Conservation (phyloP, 2,329 filamentous ascomycete genomes). For the Alternaria gansuensis region DNA sequence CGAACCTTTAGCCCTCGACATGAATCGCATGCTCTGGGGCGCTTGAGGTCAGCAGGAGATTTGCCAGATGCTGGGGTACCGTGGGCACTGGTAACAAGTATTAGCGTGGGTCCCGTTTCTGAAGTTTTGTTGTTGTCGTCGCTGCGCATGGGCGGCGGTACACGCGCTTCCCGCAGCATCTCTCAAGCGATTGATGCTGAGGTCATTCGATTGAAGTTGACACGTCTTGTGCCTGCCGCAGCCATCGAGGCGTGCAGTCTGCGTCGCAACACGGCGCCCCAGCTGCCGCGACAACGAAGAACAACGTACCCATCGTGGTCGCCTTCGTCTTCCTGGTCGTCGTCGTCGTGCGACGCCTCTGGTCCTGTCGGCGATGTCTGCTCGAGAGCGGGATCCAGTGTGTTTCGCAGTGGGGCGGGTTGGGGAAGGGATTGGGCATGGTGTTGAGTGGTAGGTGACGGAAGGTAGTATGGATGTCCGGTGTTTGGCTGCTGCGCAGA, state of each 20-base stretch:
- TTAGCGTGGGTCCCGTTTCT: background rate
- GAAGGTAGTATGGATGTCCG: constrained; percentile 48
- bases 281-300: background rate
- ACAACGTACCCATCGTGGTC: constrained; percentile 43
- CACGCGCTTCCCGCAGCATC: background rate
- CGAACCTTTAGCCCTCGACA: constrained; percentile 68
- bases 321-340: constrained; percentile 43
- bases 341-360: constrained; percentile 10
- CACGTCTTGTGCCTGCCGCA: background rate
- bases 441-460: constrained; percentile 34
- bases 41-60: constrained; percentile 54
- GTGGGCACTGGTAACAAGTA: constrained; percentile 30
- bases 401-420: constrained; percentile 29
- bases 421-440: constrained; percentile 24
- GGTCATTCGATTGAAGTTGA: background rate
- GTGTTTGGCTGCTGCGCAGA: constrained; percentile 34
- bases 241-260: background rate
- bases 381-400: constrained; percentile 46
- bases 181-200: background rate
- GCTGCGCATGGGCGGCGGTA: background rate
- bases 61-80: constrained; percentile 45
- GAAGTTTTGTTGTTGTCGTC: background rate
- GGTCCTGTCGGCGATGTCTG: constrained; percentile 39
- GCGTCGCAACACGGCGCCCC: background rate
- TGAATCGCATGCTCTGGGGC: constrained; percentile 59